phyloP scores from a whole-genome alignment of 768 basidiomycete genomes.

The Boletus rubescentipes region DNA sequence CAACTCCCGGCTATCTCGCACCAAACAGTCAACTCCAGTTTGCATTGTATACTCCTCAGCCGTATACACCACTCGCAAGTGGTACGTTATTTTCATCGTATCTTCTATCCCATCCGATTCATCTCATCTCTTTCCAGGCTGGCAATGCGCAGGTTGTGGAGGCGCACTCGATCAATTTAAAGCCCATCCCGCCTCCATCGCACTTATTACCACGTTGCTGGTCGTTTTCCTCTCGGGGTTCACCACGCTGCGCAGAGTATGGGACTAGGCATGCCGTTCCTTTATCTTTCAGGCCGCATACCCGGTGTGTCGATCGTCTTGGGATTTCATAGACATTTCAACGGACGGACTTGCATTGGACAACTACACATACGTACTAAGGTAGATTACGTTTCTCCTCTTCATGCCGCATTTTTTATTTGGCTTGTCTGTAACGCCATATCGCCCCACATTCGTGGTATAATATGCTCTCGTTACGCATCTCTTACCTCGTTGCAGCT shows the following conservation, averaged over 20 bases:
- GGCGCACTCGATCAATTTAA: constrained; percentile 31
- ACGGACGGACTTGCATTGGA: constrained; percentile 28
- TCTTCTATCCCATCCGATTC: neutral
- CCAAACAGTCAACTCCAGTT: constrained; percentile 56
- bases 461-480: constrained; percentile 22
- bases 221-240: constrained; percentile 35
- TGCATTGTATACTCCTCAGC: constrained; percentile 59
- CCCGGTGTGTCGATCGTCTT: constrained; percentile 9
- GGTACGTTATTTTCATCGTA: constrained; percentile 20
- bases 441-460: constrained; percentile 16
- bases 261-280: constrained; percentile 19
- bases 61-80: constrained; percentile 54
- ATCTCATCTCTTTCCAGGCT: constrained; percentile 18
- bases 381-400: constrained; percentile 24
- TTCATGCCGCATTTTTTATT: constrained; percentile 24
- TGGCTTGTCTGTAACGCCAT: constrained; percentile 13
- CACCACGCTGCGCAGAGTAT: constrained; percentile 33
- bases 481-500: neutral
- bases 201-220: constrained; percentile 32
- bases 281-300: neutral
- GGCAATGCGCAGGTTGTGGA: constrained; percentile 31
- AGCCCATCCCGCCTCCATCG: constrained; percentile 33
- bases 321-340: constrained; percentile 24
- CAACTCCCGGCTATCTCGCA: constrained; percentile 51
- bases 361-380: constrained; percentile 28